A percentile compares a stretch with the other conserved stretches of the same genome.
phyloP scores from a whole-genome alignment of 495 filamentous ascomycete species.

The Bathelium albidoporum region DNA sequence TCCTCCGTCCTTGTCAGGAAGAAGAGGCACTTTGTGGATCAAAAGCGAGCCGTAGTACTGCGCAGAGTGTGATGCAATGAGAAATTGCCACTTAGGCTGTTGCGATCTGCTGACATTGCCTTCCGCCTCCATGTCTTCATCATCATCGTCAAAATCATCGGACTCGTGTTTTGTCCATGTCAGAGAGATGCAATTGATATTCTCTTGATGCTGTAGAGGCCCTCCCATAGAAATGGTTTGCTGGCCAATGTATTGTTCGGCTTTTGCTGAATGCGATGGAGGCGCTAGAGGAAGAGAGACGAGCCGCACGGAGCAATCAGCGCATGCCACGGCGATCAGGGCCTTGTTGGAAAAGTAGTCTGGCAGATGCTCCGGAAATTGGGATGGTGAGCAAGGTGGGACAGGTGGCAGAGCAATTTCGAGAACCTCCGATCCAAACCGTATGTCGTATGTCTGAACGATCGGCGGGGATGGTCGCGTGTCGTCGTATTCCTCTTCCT shows the following conservation, averaged over 20 bases:
- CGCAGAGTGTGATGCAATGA: conserved; percentile 53
- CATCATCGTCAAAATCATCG: conserved; percentile 21
- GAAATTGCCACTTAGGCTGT: conserved; percentile 39
- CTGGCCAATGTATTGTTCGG: conserved; percentile 36
- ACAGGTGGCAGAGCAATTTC: conserved; percentile 29
- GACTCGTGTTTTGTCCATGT: conserved; percentile 46
- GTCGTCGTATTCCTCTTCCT: conserved; percentile 51
- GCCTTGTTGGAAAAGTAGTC: conserved; percentile 52
- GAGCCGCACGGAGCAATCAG: conserved; percentile 56
- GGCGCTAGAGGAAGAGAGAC: conserved; percentile 64
- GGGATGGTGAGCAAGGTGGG: conserved; percentile 10
- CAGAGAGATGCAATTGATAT: conserved; percentile 57
- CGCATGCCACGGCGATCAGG: conserved; percentile 60
- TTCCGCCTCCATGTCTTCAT: conserved; percentile 15
- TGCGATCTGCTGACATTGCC: conserved; percentile 10
- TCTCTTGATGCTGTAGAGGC: conserved; percentile 44
- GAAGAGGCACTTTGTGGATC: conserved; percentile 42
- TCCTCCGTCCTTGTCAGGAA: neutral
- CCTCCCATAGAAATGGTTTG: conserved; percentile 45
- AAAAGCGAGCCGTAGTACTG: conserved; percentile 57
- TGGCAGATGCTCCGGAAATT: conserved; percentile 41
- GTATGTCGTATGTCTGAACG: conserved; percentile 28
- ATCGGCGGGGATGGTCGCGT: conserved; percentile 37
- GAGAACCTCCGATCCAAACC: conserved; percentile 28
- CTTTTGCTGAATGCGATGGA: conserved; percentile 47